Base-by-base conservation (phyloP, 2,329 filamentous ascomycete genomes). In the Phoma herbarum region DNA sequence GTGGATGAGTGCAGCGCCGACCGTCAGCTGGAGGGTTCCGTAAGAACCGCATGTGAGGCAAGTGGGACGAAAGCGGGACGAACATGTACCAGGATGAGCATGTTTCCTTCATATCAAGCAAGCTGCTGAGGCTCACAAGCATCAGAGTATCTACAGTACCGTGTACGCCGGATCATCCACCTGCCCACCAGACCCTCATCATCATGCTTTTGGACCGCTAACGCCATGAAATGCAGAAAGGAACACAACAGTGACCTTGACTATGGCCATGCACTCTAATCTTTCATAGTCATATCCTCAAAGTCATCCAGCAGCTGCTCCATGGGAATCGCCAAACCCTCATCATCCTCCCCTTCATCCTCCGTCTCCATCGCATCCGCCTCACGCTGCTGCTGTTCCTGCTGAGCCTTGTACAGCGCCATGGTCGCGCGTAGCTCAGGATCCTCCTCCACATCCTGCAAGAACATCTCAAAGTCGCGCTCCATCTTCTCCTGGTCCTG, bases 401-500 rank as follows among this genome's bases (percentile, higher is more conserved):
- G 77, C 81, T 84, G 79, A 33, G 79, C 79, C 75, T 94, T 97
- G 82, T 97, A 99, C 70, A 99, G 77, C 44, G 92, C 91, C 74
- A 99, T 82, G 1, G 92, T 93, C 42, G 88, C 86, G 54, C 95
- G 85, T 66, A 97, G 83, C 73, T 99, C 95, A 51, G 90, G 85
- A 76, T 99, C 95, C 75, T 98, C 93, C 79, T 99, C 96, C 11
- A 99, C 92, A 77, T 99, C 95, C 44, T 90, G 89, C 83, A 99
- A 81, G 87, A 99, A 99, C 86, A 93, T 87, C 82, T 99, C 95
- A 80, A 96, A 99, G 79, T 99, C 95, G 65, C 89, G 86, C 75
- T 98, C 93, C 82, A 96, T 88, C 63, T 88, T 88, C 59, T 93
- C 91, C 74, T 94, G 90, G 75, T 98, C 93, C 59, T 92, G 84